Evolutionary conservation across 768 basidiomycete species (phyloP), one percentile per base, ranked within the genome.

Genomic region (Suillus subluteus): DNA sequence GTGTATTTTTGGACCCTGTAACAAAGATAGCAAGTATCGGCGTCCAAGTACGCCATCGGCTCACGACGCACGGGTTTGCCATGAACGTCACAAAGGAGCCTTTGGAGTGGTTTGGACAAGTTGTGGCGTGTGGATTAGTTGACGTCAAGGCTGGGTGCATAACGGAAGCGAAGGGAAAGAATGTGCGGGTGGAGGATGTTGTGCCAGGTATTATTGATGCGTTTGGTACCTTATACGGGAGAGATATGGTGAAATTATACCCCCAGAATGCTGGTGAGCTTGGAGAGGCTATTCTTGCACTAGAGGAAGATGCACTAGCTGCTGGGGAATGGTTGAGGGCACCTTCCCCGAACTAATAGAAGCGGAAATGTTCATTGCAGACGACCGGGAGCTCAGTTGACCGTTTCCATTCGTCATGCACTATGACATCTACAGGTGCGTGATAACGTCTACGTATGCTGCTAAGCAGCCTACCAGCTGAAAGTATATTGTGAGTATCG

Each of bases 21-120:
- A 91, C 91, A 56, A 99, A 99, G 78, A 83, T 99, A 71, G 95
- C 88, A 21, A 99, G 97, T 73, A 97, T 99, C 62, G 98, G 98
- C 54, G 95, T 99, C 62, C 96, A 98, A 77, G 90, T 99, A 63
- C 89, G 96, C 65, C 96, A 98, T 74, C 87, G 97, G 54, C 85
- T 99, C 64, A 97, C 98, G 54, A 91, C 90, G 32, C 98, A 99
- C 75, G 98, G 98, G 1, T 98, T 99, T 79, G 88, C 96, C 1
- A 80, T 98, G 74, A 99, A 99, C 77, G 82, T 98, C 66, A 94
- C 95, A 0, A 78, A 76, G 37, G 91, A 98, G 69, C 95, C 95
- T 5, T 74, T 89, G 32, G 69, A 80, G 30, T 99, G 97, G 97
- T 98, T 99, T 74, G 83, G 91, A 72, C 81, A 86, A 65, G 85